Percentiles rank a stretch among this genome's conserved stretches.
Conservation (phyloP, 257 asterid species). For the Linderniella brevidens region DNA sequence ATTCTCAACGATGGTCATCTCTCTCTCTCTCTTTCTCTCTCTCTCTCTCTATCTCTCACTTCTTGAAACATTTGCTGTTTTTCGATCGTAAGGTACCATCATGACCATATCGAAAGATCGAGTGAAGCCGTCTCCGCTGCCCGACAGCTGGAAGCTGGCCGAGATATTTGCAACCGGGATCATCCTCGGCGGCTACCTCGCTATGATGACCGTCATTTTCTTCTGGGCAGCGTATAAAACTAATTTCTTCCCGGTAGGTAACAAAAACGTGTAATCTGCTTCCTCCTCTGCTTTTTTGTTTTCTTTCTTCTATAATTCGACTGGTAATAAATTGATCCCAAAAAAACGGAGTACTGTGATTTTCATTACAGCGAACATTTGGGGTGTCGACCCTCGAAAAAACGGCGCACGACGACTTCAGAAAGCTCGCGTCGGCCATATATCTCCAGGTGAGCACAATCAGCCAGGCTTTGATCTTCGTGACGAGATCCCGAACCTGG, state of each 20-base stretch:
- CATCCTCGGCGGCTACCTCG: slow-evolving; percentile 83
- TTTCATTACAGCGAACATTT: slow-evolving; percentile 33
- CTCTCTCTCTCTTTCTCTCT: slow-evolving; percentile 4
- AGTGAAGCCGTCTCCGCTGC: slow-evolving; percentile 93
- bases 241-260: slow-evolving; percentile 68
- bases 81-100: slow-evolving; percentile 82
- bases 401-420: slow-evolving; percentile 78
- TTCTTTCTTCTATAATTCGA: neutral
- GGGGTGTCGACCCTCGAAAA: slow-evolving; percentile 88
- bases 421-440: slow-evolving; percentile 92
- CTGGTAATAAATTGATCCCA: too few relatives aligned
- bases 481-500: slow-evolving; percentile 91
- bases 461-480: slow-evolving; percentile 92
- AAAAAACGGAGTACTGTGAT: too few relatives aligned
- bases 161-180: slow-evolving; percentile 88
- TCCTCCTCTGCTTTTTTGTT: neutral
- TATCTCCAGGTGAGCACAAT: slow-evolving; percentile 96
- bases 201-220: slow-evolving; percentile 96
- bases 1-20: slow-evolving; percentile 77
- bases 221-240: slow-evolving; percentile 94
- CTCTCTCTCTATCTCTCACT: neutral
- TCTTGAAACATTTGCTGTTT: too few relatives aligned
- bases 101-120: slow-evolving; percentile 97
- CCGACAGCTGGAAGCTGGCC: slow-evolving; percentile 95
- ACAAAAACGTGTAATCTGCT: neutral